Conservation (phyloP, 2,329 filamentous ascomycete genomes). For the Aspergillus persii region DNA sequence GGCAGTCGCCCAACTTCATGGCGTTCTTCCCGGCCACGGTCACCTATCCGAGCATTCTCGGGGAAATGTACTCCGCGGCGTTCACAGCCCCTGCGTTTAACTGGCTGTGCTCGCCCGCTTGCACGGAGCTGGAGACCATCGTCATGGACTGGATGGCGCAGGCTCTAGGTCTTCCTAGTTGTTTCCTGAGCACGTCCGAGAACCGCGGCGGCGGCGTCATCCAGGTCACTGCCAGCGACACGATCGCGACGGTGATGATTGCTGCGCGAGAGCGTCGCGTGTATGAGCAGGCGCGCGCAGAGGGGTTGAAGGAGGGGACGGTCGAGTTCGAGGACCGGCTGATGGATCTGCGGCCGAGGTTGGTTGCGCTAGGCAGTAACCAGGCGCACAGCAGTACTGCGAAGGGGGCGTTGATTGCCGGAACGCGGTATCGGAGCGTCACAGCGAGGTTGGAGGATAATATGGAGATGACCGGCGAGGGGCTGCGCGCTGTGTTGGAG, state of each 20-base stretch:
- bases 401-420: constrained; percentile 82
- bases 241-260: constrained; percentile 80
- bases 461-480: constrained; percentile 67
- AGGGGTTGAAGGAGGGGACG: constrained; percentile 44
- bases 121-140: constrained; percentile 90
- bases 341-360: constrained; percentile 62
- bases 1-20: constrained; percentile 93
- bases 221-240: constrained; percentile 85
- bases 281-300: constrained; percentile 54
- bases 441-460: constrained; percentile 61
- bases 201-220: constrained; percentile 80
- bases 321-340: constrained; percentile 68
- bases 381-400: constrained; percentile 80
- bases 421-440: constrained; percentile 74
- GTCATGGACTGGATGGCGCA: constrained; percentile 89
- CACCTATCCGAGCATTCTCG: constrained; percentile 80
- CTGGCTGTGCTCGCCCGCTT: constrained; percentile 90
- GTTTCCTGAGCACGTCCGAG: constrained; percentile 69
- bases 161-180: constrained; percentile 68
- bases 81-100: constrained; percentile 94
- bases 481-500: constrained; percentile 61
- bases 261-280: constrained; percentile 81
- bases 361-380: constrained; percentile 79
- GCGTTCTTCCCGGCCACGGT: constrained; percentile 87
- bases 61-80: constrained; percentile 86